phyloP scores from a whole-genome alignment of 305 asterid species.

The Rubia tinctorum region DNA sequence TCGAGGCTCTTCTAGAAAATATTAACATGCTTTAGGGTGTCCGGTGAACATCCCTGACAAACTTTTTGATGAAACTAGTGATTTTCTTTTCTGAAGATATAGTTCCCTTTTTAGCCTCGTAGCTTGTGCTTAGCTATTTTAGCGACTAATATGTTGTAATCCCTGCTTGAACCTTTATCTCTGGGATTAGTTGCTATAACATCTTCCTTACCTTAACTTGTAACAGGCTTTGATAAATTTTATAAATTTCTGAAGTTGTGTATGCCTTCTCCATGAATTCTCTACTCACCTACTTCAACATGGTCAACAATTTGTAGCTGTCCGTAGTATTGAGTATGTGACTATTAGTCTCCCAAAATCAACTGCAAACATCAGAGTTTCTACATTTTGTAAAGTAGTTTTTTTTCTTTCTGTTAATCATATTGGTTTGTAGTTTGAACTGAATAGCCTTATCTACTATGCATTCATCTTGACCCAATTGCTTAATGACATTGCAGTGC shows the following conservation, averaged over 20 bases:
- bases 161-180: not conserved
- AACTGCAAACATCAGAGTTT: not conserved
- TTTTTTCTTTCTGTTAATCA: not conserved
- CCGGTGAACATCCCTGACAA: not conserved
- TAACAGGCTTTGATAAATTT: not conserved
- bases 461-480: not conserved
- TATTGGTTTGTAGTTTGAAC: not conserved
- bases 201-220: not conserved
- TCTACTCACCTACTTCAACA: not conserved
- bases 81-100: not conserved
- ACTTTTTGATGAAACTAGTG: not conserved
- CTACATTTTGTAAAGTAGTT: too few relatives aligned
- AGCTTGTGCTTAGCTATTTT: not conserved
- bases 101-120: not conserved
- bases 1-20: not conserved
- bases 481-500: constrained; percentile 48
- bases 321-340: not conserved
- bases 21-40: not conserved
- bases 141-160: not conserved
- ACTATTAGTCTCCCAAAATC: not conserved
- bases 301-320: constrained; percentile 4
- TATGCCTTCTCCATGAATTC: not conserved
- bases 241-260: not conserved
- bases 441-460: not conserved
- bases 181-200: not conserved